These are phyloP conservation scores for Letharia columbiana DNA, from an alignment of 495 filamentous ascomycete genomes.

Conservation along the genomic window DNA sequence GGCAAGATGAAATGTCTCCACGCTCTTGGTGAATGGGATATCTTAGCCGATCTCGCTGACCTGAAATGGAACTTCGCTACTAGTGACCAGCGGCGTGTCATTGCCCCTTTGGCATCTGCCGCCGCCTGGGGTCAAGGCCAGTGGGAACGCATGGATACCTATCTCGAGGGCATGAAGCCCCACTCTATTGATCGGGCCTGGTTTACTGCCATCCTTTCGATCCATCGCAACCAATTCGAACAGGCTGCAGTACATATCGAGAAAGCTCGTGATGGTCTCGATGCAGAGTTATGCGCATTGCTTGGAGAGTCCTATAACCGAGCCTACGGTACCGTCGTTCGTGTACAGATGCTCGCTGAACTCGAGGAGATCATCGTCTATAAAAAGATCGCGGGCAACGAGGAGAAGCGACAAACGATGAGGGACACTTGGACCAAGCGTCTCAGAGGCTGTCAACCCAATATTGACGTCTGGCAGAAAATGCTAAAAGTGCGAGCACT, in stretches of 20 bases:
- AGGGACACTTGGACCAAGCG: constrained; percentile 90
- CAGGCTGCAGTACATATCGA: constrained; percentile 79
- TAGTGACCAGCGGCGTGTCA: constrained; percentile 71
- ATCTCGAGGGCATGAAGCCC: constrained; percentile 87
- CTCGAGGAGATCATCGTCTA: constrained; percentile 96
- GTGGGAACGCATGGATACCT: constrained; percentile 97
- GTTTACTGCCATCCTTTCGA: constrained; percentile 87
- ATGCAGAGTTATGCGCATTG: constrained; percentile 88
- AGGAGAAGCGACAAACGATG: constrained; percentile 81
- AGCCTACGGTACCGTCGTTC: constrained; percentile 90
- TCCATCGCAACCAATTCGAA: constrained; percentile 91
- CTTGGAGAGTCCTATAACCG: constrained; percentile 95
- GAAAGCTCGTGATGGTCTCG: constrained; percentile 83
- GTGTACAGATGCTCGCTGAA: constrained; percentile 97
- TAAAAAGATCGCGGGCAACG: constrained; percentile 74
- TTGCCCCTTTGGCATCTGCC: constrained; percentile 87
- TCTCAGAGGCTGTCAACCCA: constrained; percentile 88
- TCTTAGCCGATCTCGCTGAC: constrained; percentile 75
- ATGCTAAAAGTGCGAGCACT: constrained; percentile 93
- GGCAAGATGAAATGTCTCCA: constrained; percentile 99
- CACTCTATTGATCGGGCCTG: constrained; percentile 90
- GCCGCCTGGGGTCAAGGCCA: constrained; percentile 96
- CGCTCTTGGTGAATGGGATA: constrained; percentile 94
- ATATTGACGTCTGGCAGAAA: constrained; percentile 96
- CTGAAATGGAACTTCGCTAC: constrained; percentile 87